Evolutionary conservation across 1,139 yeast genomes (phyloP).

Genomic region (Saccharomyces hybrid): DNA sequence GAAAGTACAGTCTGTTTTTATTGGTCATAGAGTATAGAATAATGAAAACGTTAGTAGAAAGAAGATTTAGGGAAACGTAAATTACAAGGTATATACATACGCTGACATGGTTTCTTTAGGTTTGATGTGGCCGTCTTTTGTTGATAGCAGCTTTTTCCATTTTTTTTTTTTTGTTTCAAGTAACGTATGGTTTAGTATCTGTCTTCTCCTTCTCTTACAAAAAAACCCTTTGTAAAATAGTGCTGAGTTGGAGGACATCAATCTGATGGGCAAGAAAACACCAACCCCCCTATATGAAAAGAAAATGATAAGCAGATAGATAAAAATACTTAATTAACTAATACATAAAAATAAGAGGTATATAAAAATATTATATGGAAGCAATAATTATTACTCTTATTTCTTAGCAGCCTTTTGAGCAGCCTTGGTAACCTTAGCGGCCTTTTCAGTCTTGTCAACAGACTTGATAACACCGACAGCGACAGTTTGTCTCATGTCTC

Average conservation of each 20-base stretch:
- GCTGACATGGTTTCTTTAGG: not conserved
- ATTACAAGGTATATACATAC: not conserved
- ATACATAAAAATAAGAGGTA: slow-evolving; percentile 2
- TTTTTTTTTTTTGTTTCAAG: not conserved
- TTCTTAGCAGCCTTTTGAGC: slow-evolving; percentile 12
- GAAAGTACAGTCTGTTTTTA: slow-evolving; percentile 13
- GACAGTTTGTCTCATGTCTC: slow-evolving; percentile 99
- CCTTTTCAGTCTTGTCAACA: slow-evolving; percentile 86
- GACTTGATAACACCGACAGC: slow-evolving; percentile 99
- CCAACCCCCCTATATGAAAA: not conserved
- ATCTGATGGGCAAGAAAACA: not conserved
- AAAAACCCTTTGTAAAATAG: not conserved
- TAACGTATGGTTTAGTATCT: not conserved
- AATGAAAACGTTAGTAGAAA: slow-evolving; percentile 1
- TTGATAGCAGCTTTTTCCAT: not conserved
- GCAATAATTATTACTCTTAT: slow-evolving; percentile 6
- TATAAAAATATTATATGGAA: not conserved
- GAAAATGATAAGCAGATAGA: not conserved
- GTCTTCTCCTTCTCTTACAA: not conserved
- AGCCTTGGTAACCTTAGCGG: slow-evolving; percentile 98
- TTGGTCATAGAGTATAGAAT: not conserved
- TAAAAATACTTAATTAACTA: slow-evolving; percentile 3
- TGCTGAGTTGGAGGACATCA: not conserved
- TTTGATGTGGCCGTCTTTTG: not conserved
- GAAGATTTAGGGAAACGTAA: not conserved